Evolutionary conservation across 164 flowering plant species (phyloP).

Genomic region (Dillenia suffruticosa): DNA sequence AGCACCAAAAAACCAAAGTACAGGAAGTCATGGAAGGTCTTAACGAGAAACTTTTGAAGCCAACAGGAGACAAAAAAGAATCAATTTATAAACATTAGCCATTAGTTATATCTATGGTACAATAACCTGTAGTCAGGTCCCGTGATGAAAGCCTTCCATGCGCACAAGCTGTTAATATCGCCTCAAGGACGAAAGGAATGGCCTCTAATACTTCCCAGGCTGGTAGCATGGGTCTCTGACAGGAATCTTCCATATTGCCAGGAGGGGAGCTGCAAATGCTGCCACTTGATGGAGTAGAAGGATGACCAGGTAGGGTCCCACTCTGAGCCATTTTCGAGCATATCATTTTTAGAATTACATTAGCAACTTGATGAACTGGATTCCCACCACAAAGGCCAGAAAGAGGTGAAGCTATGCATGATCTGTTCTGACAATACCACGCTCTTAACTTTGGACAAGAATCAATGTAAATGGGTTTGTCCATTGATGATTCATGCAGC

Average conservation of each 20-base stretch:
- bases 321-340: slow-evolving; percentile 54
- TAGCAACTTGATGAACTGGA: slow-evolving; percentile 76
- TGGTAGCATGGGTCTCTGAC: slow-evolving; percentile 55
- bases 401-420: slow-evolving; percentile 78
- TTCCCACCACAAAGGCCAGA: slow-evolving; percentile 61
- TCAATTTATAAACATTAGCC: neutral
- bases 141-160: slow-evolving; percentile 85
- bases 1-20: neutral
- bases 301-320: slow-evolving; percentile 28
- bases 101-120: neutral
- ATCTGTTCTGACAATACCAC: slow-evolving; percentile 81
- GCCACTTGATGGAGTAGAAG: slow-evolving; percentile 47
- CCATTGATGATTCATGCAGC: slow-evolving; percentile 22
- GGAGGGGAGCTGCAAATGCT: slow-evolving; percentile 53
- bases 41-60: neutral
- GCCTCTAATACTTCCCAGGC: slow-evolving; percentile 97
- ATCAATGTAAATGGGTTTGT: slow-evolving; percentile 60
- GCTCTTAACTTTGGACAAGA: slow-evolving; percentile 71
- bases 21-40: neutral
- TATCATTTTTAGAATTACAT: slow-evolving; percentile 69
- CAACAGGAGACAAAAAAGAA: neutral
- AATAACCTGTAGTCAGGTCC: slow-evolving; percentile 80
- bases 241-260: slow-evolving; percentile 46
- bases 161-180: slow-evolving; percentile 76
- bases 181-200: slow-evolving; percentile 81